Evolutionary conservation across 192 early-diverging fungal species (phyloP).

Genomic region (Backusella parvicylindrica): DNA sequence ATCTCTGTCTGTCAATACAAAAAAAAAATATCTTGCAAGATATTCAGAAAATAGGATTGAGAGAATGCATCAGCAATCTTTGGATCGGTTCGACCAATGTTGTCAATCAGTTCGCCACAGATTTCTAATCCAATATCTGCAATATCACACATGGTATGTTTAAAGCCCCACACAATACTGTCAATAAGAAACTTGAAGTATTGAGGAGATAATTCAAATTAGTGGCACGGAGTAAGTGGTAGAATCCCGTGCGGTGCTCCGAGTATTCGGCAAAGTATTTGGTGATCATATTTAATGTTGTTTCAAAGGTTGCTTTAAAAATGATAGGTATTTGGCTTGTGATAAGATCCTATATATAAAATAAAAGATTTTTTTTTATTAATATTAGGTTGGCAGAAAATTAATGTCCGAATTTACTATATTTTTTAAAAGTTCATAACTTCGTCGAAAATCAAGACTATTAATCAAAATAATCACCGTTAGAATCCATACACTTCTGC

Average conservation of each 20-base stretch:
- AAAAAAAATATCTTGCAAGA: conserved; percentile 96
- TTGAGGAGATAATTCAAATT: conserved; percentile 71
- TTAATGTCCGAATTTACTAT: no score
- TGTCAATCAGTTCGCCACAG: conserved; percentile 80
- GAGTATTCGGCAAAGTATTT: conserved; percentile 97
- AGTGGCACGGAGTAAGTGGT: conserved; percentile 88
- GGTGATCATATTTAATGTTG: conserved; percentile 98
- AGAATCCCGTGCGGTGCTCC: conserved; percentile 94
- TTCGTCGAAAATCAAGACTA: no score
- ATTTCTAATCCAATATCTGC: conserved; percentile 88
- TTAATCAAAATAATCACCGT: no score
- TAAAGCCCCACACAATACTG: conserved; percentile 97
- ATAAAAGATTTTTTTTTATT: neutral
- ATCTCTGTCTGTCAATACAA: conserved; percentile 92
- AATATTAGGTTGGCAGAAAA: no score
- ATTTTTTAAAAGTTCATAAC: no score
- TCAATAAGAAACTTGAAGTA: conserved; percentile 93
- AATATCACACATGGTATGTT: conserved; percentile 98
- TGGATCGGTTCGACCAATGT: conserved; percentile 74
- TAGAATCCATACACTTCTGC: no score
- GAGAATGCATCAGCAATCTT: conserved; percentile 81
- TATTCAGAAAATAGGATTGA: conserved; percentile 86
- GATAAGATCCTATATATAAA: conserved; percentile 55
- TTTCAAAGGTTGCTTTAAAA: conserved; percentile 92
- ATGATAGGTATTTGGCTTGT: conserved; percentile 82